A percentile compares a stretch with the other conserved stretches of the same genome.
Evolutionary conservation across 2,329 filamentous ascomycete genomes (phyloP).

Genomic region (Calonectria henricotiae): DNA sequence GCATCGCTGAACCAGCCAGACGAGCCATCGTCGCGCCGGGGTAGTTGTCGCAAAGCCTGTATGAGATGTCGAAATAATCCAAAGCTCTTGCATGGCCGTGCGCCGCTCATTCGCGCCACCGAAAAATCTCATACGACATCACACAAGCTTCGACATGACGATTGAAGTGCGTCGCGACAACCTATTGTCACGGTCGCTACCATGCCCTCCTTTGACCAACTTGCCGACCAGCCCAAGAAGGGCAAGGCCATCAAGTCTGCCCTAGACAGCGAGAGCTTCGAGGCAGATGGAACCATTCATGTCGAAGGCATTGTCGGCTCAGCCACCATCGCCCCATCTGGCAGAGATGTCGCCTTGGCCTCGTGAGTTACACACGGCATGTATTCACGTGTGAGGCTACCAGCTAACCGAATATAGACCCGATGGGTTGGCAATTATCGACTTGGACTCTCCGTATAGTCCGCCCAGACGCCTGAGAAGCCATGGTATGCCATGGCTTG

Average conservation of each 20-base stretch:
- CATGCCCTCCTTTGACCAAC: conserved; percentile 69
- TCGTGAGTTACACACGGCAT: conserved; percentile 69
- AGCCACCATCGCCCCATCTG: conserved; percentile 92
- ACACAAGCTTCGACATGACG: conserved; percentile 48
- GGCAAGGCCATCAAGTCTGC: conserved; percentile 77
- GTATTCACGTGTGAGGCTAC: neutral
- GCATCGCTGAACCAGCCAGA: conserved; percentile 14
- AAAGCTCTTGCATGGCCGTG: conserved; percentile 37
- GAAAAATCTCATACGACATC: conserved; percentile 33
- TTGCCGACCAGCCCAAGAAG: conserved; percentile 67
- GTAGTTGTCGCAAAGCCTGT: conserved; percentile 4
- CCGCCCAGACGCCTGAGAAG: conserved; percentile 86
- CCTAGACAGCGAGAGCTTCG: conserved; percentile 90
- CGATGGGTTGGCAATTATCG: conserved; percentile 91
- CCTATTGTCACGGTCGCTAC: conserved; percentile 47
- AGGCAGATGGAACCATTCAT: conserved; percentile 86
- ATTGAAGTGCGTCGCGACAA: conserved; percentile 49
- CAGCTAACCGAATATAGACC: conserved; percentile 66
- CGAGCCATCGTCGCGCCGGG: conserved; percentile 14
- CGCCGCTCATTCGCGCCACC: conserved; percentile 32
- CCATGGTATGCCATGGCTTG: conserved; percentile 92
- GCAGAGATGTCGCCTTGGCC: conserved; percentile 90
- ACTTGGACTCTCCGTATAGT: conserved; percentile 90
- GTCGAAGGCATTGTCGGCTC: conserved; percentile 89
- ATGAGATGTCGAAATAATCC: conserved; percentile 23